A percentile compares a stretch with the other conserved stretches of the same genome.
Conservation (phyloP, 345 rosid species). For the Eucalyptus regnans region DNA sequence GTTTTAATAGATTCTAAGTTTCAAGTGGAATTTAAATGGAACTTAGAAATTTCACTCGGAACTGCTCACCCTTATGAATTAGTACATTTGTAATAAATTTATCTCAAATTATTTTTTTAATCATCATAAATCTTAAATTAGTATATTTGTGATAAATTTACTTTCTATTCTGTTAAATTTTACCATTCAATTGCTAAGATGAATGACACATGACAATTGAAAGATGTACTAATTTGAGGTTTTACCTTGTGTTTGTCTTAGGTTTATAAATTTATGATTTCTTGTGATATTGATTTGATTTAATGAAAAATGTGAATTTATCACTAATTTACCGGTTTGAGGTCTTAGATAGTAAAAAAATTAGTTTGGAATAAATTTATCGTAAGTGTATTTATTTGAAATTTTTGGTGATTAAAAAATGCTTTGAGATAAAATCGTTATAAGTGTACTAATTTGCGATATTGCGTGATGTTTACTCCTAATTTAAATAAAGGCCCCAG, state of each 20-base stretch:
- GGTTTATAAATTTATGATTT: no score
- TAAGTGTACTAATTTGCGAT: fast-evolving
- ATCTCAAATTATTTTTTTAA: fast-evolving
- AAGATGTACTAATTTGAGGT: fast-evolving
- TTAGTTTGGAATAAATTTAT: fast-evolving
- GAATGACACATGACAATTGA: fast-evolving
- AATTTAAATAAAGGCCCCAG: not conserved
- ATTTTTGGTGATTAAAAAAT: no score
- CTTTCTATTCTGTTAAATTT: fast-evolving
- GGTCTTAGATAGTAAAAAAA: fast-evolving
- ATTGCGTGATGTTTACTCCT: fast-evolving
- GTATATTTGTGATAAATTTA: fast-evolving
- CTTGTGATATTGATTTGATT: fast-evolving
- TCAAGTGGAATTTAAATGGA: no score
- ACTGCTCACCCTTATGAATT: fast-evolving
- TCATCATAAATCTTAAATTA: no score
- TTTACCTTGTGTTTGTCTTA: no score
- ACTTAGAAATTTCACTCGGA: no score
- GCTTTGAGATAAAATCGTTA: no score
- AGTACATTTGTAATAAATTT: fast-evolving
- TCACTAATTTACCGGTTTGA: fast-evolving
- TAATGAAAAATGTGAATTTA: fast-evolving
- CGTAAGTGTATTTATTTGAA: fast-evolving
- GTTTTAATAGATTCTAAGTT: no score
- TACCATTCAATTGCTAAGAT: no score